Percentiles rank a stretch among this genome's conserved stretches.
Evolutionary conservation across 225 moss, liverwort and hornwort genomes (phyloP).

Genomic region (Rhytidiadelphus loreus): DNA sequence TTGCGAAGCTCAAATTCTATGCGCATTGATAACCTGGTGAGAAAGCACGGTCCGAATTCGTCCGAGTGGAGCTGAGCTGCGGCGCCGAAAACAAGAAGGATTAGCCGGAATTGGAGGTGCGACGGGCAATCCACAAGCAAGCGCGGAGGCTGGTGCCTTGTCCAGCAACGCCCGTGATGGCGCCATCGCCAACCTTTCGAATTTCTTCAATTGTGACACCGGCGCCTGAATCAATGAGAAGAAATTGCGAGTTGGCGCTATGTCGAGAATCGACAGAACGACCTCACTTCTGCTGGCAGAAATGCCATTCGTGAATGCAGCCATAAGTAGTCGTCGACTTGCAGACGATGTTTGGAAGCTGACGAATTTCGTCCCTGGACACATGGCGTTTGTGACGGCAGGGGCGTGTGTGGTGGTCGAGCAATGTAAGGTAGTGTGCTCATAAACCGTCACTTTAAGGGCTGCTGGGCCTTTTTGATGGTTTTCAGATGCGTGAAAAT

Average conservation of each 20-base stretch:
- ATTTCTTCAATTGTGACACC: not conserved
- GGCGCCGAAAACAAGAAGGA: not conserved
- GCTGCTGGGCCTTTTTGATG: too few relatives aligned
- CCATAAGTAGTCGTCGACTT: not conserved
- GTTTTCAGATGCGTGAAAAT: too few relatives aligned
- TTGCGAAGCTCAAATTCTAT: not conserved
- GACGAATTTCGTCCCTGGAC: not conserved
- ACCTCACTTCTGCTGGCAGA: not conserved
- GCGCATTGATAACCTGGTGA: conserved; percentile 4
- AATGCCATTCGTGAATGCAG: not conserved
- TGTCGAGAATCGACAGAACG: not conserved
- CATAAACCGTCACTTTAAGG: too few relatives aligned
- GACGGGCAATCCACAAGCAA: not conserved
- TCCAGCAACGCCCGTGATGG: not conserved
- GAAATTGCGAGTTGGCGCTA: not conserved
- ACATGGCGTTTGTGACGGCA: not conserved
- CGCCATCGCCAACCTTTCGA: conserved; percentile 6
- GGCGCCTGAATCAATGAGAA: not conserved
- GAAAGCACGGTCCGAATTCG: not conserved
- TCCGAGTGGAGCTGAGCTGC: not conserved
- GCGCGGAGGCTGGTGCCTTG: not conserved
- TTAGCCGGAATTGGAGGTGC: not conserved
- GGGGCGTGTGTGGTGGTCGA: not conserved
- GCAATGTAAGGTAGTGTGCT: too few relatives aligned
- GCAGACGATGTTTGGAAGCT: not conserved